Evolutionary conservation across 495 filamentous ascomycete genomes (phyloP), one percentile per base, ranked within the genome.

Genomic region (Penicillium coprophilum): DNA sequence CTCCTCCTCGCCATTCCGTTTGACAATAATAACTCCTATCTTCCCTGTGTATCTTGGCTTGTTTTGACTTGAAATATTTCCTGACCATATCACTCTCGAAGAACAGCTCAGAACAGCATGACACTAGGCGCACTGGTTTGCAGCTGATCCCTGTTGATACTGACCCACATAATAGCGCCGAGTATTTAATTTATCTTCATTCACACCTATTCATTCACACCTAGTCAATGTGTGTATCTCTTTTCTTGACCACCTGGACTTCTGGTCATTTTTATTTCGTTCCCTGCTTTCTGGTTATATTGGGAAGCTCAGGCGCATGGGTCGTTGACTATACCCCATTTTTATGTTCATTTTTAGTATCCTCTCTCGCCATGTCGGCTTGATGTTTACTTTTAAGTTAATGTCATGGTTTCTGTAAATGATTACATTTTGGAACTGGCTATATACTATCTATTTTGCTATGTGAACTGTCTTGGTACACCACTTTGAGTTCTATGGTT

Each of bases 321-420:
- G 48, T 50, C 32, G 11, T 48, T 27, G 36, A 17, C n/a, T 60
- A 66, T 64, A 57, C 55, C 55, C 48, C 43, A 0, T 43, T 38
- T 21, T 41, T 13, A 5, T 28, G 9, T 13, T 17, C 8, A 15
- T n/a, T 36, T 17, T 38, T 38, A 6, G 34, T n/a, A 38, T 38
- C 34, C 17, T 31, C 19, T 17, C 21, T 44, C 10, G 19, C 15
- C 3, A 10, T 24, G 19, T 50, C 9, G 31, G 8, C 36, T 38
- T 50, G 47, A 3, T 8, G 6, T 38, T 38, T n/a, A 36, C 8
- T 4, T 4, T 5, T 23, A 50, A 12, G 28, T 36, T 36, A 4
- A 15, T 23, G 1, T 15, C 21, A 24, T 36, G 15, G 21, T 23
- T n/a, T n/a, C n/a, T n/a, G n/a, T n/a, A n/a, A n/a, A n/a, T n/a